Conservation (phyloP, 495 filamentous ascomycete genomes). For the Daldinia bambusicola region DNA sequence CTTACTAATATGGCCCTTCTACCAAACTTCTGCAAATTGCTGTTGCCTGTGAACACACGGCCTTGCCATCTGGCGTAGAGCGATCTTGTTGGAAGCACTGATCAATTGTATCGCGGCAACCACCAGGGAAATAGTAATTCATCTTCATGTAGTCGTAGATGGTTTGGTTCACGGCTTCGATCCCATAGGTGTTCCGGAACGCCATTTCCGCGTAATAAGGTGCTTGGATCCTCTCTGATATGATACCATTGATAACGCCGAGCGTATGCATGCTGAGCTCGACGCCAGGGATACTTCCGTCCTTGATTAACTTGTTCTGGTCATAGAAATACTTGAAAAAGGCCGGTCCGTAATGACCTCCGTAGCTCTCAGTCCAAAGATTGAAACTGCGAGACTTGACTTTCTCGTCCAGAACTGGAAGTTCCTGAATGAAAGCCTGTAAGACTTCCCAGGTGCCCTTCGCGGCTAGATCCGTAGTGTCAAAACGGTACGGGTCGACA, state of each 20-base stretch:
- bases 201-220: conserved; percentile 73
- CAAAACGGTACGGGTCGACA: conserved; percentile 44
- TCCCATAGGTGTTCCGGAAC: conserved; percentile 78
- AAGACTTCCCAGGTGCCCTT: conserved; percentile 54
- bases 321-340: conserved; percentile 61
- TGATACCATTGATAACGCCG: conserved; percentile 74
- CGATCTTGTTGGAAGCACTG: conserved; percentile 52
- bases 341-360: conserved; percentile 64
- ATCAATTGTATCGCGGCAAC: conserved; percentile 57
- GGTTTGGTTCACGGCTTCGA: conserved; percentile 65
- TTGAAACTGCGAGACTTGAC: conserved; percentile 62
- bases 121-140: conserved; percentile 57
- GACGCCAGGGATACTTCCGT: conserved; percentile 56
- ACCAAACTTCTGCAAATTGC: conserved; percentile 58
- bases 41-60: conserved; percentile 55
- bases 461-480: conserved; percentile 63
- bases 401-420: conserved; percentile 51
- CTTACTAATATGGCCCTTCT: conserved; percentile 58
- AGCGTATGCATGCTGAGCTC: conserved; percentile 66
- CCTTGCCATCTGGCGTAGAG: conserved; percentile 51
- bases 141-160: conserved; percentile 53
- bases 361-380: conserved; percentile 66
- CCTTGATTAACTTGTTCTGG: conserved; percentile 60
- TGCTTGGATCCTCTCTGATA: conserved; percentile 72
- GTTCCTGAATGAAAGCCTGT: conserved; percentile 56